Percentiles rank a stretch among this genome's conserved stretches.
phyloP scores from a whole-genome alignment of 2,329 filamentous ascomycete species.

The Ascochyta pisi region DNA sequence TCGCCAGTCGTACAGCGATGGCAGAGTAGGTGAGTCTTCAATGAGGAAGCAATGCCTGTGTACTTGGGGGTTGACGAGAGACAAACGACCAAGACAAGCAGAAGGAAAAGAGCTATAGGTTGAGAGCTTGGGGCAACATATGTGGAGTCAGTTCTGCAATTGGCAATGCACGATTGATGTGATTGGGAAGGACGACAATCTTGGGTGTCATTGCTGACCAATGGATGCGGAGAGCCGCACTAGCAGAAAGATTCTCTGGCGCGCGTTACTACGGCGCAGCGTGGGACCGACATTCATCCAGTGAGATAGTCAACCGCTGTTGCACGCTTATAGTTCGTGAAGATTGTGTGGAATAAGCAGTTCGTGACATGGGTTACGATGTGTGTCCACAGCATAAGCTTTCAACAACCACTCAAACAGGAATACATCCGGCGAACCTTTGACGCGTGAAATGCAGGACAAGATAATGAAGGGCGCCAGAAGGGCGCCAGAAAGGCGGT shows the following conservation, averaged over 20 bases:
- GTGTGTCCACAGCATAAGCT: not conserved
- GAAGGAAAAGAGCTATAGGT: not conserved
- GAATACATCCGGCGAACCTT: not conserved
- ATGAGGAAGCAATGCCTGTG: not conserved
- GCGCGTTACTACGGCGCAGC: slow-evolving; percentile 1
- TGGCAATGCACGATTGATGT: slow-evolving; percentile 9
- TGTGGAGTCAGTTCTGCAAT: not conserved
- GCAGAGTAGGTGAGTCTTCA: not conserved
- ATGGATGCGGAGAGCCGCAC: slow-evolving; percentile 23
- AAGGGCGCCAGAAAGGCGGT: slow-evolving; percentile 10
- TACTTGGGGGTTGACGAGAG: not conserved
- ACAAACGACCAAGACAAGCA: not conserved
- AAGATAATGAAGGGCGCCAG: not conserved
- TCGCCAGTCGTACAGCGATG: not conserved
- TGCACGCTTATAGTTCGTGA: not conserved
- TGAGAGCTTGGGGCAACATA: not conserved
- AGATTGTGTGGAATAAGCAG: not conserved
- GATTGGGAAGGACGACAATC: slow-evolving; percentile 13
- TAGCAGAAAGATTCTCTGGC: slow-evolving; percentile 10
- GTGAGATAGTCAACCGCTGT: not conserved
- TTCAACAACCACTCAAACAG: not conserved
- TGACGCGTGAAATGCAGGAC: slow-evolving; percentile 1
- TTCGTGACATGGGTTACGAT: not conserved
- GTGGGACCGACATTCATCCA: slow-evolving; percentile 16
- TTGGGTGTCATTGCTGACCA: slow-evolving; percentile 35